These are phyloP conservation scores for Sugiyamaella sp. DNA, from an alignment of 1,139 yeast species.

Conservation along the genomic window DNA sequence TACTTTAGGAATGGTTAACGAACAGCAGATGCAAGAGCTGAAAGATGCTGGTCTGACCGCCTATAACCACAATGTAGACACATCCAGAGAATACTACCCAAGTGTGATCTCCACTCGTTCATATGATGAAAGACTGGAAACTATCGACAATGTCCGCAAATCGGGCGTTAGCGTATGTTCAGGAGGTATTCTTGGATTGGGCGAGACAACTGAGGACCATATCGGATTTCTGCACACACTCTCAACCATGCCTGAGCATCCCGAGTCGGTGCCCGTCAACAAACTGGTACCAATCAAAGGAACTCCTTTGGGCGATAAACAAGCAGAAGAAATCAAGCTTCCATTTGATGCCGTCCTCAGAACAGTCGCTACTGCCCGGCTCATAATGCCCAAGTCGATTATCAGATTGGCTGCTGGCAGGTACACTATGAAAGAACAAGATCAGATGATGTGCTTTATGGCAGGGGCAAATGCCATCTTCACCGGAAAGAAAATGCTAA, in stretches of 20 bases:
- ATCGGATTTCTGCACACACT: conserved; percentile 68
- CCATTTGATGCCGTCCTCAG: conserved; percentile 64
- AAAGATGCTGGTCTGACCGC: conserved; percentile 78
- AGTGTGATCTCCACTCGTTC: conserved; percentile 68
- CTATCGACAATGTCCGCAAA: conserved; percentile 63
- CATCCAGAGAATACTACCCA: conserved; percentile 77
- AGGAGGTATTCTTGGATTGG: conserved; percentile 80
- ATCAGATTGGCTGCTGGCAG: conserved; percentile 81
- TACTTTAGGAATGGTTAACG: conserved; percentile 74
- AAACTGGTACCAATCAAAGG: conserved; percentile 78
- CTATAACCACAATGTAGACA: conserved; percentile 78
- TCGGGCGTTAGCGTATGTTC: conserved; percentile 76
- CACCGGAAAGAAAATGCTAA: conserved; percentile 79
- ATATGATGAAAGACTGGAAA: conserved; percentile 69
- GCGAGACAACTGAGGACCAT: conserved; percentile 74
- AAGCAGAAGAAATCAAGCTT: conserved; percentile 47
- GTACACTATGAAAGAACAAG: conserved; percentile 77
- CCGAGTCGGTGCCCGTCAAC: conserved; percentile 82
- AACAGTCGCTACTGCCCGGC: conserved; percentile 75
- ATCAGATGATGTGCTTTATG: conserved; percentile 74
- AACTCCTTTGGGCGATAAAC: conserved; percentile 64
- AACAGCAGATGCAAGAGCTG: conserved; percentile 60
- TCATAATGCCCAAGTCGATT: conserved; percentile 71
- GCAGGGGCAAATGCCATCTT: conserved; percentile 81
- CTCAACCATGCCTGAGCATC: conserved; percentile 68